phyloP scores from a whole-genome alignment of 345 rosid genomes.

The Rhizophora apiculata region DNA sequence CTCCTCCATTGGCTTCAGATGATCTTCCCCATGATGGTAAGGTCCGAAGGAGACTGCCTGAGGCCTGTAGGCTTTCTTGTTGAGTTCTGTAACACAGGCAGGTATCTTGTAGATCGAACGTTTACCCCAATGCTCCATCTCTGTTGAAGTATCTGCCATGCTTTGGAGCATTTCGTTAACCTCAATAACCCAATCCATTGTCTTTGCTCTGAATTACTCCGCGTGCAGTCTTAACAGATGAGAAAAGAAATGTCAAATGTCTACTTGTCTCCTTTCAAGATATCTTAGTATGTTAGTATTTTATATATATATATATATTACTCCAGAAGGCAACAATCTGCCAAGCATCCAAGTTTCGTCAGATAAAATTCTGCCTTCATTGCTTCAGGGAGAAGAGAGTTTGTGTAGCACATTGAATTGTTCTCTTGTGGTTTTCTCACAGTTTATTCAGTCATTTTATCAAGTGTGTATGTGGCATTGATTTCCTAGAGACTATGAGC shows the following conservation, averaged over 20 bases:
- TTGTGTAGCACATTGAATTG: too few species aligned
- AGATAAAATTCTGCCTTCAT: not conserved
- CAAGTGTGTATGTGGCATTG: too few species aligned
- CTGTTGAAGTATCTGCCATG: constrained; percentile 14
- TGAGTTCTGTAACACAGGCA: constrained; percentile 24
- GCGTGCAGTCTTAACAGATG: not conserved
- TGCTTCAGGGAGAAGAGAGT: not conserved
- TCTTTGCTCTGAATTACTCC: not conserved
- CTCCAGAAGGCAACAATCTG: not conserved
- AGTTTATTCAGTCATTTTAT: too few species aligned
- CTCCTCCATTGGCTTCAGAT: constrained; percentile 39
- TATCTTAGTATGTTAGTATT: too few species aligned
- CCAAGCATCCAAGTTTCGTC: not conserved
- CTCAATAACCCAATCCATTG: constrained; percentile 18
- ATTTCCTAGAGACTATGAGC: too few species aligned
- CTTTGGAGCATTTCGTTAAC: constrained; percentile 13
- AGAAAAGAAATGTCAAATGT: not conserved
- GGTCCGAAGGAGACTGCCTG: constrained; percentile 44
- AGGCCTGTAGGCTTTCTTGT: constrained; percentile 37
- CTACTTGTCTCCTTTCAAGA: not conserved
- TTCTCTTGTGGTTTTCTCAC: too few species aligned
- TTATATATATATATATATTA: not conserved
- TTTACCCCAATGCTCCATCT: constrained; percentile 27
- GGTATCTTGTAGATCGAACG: constrained; percentile 44
- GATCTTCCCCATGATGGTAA: constrained; percentile 33